Percentiles rank a stretch among this genome's conserved stretches.
Evolutionary conservation across 805 yeast genomes (phyloP).

Genomic region (Alloascoidea hylecoeti): DNA sequence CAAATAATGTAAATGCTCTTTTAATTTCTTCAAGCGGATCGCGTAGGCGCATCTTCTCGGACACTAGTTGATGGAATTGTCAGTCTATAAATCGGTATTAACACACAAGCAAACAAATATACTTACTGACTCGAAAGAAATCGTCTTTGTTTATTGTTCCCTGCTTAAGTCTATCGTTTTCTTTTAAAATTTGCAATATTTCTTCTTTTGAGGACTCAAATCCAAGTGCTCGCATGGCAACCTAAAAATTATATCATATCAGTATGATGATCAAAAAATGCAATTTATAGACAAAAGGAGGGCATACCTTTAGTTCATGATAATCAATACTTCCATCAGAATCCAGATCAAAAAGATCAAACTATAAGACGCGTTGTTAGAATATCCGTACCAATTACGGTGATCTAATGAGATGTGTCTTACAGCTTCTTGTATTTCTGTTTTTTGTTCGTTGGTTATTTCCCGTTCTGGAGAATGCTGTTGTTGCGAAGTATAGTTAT

Average conservation of each 20-base stretch:
- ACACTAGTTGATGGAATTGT: slow-evolving; percentile 28
- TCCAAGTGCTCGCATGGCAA: slow-evolving; percentile 89
- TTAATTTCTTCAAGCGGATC: slow-evolving; percentile 89
- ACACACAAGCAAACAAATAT: slow-evolving; percentile 11
- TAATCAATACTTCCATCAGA: slow-evolving; percentile 82
- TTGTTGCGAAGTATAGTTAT: too few species aligned
- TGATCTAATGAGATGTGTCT: slow-evolving; percentile 7
- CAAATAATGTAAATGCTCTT: slow-evolving; percentile 82
- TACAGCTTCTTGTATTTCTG: slow-evolving; percentile 80
- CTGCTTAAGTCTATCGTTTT: slow-evolving; percentile 65
- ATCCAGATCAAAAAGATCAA: slow-evolving; percentile 83
- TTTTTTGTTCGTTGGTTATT: slow-evolving; percentile 73
- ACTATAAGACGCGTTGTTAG: slow-evolving; percentile 17
- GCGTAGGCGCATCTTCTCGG: slow-evolving; percentile 68
- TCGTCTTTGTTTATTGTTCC: slow-evolving; percentile 67
- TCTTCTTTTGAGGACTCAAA: slow-evolving; percentile 74
- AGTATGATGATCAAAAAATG: background rate
- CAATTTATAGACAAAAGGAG: background rate
- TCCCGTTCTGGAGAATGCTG: slow-evolving; percentile 21
- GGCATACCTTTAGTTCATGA: slow-evolving; percentile 58
- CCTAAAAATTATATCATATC: slow-evolving; percentile 16
- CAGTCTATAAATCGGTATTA: background rate
- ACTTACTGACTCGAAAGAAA: slow-evolving; percentile 59
- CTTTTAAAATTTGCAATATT: slow-evolving; percentile 65
- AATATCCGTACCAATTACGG: background rate